phyloP scores from a whole-genome alignment of 2,329 filamentous ascomycete species.

The Phyllosticta citrichinensis region DNA sequence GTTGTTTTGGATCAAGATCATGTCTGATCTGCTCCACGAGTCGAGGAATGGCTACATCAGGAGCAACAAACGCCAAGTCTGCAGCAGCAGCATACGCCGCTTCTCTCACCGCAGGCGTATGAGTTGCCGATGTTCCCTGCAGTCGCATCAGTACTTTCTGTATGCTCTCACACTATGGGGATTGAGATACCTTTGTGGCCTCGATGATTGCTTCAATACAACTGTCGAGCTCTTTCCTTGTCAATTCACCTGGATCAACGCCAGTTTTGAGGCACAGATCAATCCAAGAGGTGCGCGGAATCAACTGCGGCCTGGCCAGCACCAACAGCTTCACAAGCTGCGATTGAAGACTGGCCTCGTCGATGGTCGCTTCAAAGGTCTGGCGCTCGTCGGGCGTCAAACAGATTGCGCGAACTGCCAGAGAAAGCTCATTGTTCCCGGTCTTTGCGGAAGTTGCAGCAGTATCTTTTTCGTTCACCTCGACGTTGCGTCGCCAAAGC shows the following conservation, averaged over 20 bases:
- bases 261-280: constrained; percentile 70
- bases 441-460: constrained; percentile 56
- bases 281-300: constrained; percentile 80
- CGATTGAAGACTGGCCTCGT: constrained; percentile 45
- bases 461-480: constrained; percentile 67
- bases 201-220: constrained; percentile 59
- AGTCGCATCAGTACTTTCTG: constrained; percentile 14
- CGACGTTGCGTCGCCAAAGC: constrained; percentile 63
- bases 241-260: constrained; percentile 73
- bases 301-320: constrained; percentile 64
- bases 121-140: constrained; percentile 13
- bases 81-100: constrained; percentile 80
- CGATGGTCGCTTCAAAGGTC: constrained; percentile 34
- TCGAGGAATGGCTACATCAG: constrained; percentile 65
- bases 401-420: constrained; percentile 53
- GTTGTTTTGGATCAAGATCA: constrained; percentile 61
- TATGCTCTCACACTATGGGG: constrained; percentile 12
- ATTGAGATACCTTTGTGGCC: constrained; percentile 43
- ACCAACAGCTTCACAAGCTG: constrained; percentile 73
- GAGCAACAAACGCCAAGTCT: constrained; percentile 87
- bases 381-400: constrained; percentile 43
- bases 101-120: constrained; percentile 38
- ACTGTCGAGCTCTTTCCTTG: constrained; percentile 49
- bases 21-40: constrained; percentile 63
- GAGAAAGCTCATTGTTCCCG: constrained; percentile 53